phyloP scores from a whole-genome alignment of 2,329 filamentous ascomycete genomes.

The Pseudonectria buxi region DNA sequence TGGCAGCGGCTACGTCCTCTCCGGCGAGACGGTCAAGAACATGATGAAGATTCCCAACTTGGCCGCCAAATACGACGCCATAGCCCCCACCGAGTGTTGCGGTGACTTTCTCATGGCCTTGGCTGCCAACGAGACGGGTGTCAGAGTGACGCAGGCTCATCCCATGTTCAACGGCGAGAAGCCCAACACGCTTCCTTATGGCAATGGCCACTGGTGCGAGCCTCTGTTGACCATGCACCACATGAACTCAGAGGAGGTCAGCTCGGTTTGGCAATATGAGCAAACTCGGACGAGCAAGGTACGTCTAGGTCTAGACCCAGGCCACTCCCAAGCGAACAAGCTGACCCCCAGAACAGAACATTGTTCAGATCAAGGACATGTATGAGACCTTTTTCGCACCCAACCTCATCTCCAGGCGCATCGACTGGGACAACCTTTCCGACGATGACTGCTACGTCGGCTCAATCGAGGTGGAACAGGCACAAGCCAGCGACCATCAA shows the following conservation, averaged over 20 bases:
- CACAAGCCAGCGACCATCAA: conserved; percentile 23
- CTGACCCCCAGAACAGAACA: conserved; percentile 26
- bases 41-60: conserved; percentile 39
- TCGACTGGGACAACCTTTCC: conserved; percentile 48
- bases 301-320: conserved; percentile 12
- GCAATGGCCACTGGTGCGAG: conserved; percentile 47
- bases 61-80: conserved; percentile 39
- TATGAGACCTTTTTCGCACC: conserved; percentile 43
- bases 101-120: conserved; percentile 47
- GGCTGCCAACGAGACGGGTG: conserved; percentile 38
- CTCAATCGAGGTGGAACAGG: conserved; percentile 30
- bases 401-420: conserved; percentile 33
- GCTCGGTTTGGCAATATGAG: conserved; percentile 46
- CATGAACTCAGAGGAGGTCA: conserved; percentile 46
- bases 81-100: conserved; percentile 39
- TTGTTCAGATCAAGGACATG: conserved; percentile 41
- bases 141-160: conserved; percentile 36
- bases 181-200: conserved; percentile 43
- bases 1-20: conserved; percentile 51
- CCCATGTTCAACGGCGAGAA: conserved; percentile 53
- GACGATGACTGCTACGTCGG: conserved; percentile 40
- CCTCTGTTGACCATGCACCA: conserved; percentile 53
- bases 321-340: not conserved
- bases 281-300: conserved; percentile 39
- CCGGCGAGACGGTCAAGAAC: conserved; percentile 43